Percentiles rank a stretch among this genome's conserved stretches.
Conservation (phyloP, 2,329 filamentous ascomycete species). For the Dactylonectria estremocensis region DNA sequence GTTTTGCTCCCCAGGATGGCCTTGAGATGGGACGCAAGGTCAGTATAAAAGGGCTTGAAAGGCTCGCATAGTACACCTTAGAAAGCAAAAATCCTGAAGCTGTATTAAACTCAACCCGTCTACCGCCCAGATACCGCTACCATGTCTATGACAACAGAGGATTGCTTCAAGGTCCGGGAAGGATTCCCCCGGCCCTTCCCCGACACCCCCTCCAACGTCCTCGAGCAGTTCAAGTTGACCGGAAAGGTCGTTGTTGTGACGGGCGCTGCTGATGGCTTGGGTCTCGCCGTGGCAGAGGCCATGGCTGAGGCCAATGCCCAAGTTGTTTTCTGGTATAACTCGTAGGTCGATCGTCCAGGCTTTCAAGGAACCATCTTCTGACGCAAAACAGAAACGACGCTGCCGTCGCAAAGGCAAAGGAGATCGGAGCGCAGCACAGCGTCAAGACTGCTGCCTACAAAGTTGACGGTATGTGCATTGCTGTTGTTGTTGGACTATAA, state of each 20-base stretch:
- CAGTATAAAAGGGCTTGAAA: slow-evolving; percentile 10
- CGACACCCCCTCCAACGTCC: slow-evolving; percentile 54
- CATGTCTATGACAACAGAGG: slow-evolving; percentile 49
- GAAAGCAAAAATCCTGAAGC: not conserved
- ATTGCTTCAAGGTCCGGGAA: slow-evolving; percentile 40
- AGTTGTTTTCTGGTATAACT: slow-evolving; percentile 56
- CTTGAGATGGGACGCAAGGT: not conserved
- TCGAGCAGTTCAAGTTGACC: slow-evolving; percentile 60
- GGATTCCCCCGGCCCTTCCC: slow-evolving; percentile 47
- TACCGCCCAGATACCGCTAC: slow-evolving; percentile 11
- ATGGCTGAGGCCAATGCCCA: slow-evolving; percentile 62
- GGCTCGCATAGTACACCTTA: not conserved
- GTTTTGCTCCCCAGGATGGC: slow-evolving; percentile 6
- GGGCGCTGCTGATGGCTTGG: slow-evolving; percentile 63
- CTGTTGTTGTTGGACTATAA: not conserved
- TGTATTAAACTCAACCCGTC: too few relatives aligned
- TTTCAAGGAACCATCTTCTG: too few relatives aligned
- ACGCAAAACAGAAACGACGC: slow-evolving; percentile 46
- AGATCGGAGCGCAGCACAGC: slow-evolving; percentile 51
- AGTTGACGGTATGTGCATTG: slow-evolving; percentile 54
- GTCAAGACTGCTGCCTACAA: slow-evolving; percentile 60
- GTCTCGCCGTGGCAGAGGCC: slow-evolving; percentile 60
- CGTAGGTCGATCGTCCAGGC: slow-evolving; percentile 35
- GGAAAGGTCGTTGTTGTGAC: slow-evolving; percentile 61
- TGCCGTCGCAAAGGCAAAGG: slow-evolving; percentile 55